Evolutionary conservation across 257 asterid species (phyloP).

Genomic region (Solanum dulcamara): DNA sequence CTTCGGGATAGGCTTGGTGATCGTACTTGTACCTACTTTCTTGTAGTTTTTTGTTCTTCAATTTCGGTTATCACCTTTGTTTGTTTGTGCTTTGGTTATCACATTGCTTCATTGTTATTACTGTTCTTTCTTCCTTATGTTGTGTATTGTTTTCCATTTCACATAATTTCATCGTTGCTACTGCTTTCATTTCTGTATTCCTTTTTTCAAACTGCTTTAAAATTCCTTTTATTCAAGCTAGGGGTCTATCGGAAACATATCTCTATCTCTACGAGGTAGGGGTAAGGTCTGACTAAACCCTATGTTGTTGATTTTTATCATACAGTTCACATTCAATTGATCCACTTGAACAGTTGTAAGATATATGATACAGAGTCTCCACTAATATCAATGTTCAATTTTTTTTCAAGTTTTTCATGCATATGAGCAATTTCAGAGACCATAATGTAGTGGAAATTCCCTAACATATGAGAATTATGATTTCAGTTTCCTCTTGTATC

Average conservation of each 20-base stretch:
- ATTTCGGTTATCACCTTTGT: rapidly evolving
- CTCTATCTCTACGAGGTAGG: neutral
- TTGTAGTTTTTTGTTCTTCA: neutral
- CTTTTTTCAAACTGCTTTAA: neutral
- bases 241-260: neutral
- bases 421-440: neutral
- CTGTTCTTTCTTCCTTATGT: too few relatives aligned
- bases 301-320: neutral
- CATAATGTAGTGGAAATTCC: neutral
- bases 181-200: neutral
- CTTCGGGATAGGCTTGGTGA: neutral
- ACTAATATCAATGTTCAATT: neutral
- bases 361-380: neutral
- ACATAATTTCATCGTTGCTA: neutral
- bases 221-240: neutral
- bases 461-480: neutral
- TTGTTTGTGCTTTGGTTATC: neutral
- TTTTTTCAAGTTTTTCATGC: neutral
- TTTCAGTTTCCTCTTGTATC: conserved; percentile 93
- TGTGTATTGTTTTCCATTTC: neutral
- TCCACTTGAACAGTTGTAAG: neutral
- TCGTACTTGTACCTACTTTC: neutral
- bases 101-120: neutral
- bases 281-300: neutral
- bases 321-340: neutral